Evolutionary conservation across 805 yeast genomes (phyloP), one percentile per base, ranked within the genome.

Genomic region (Ogataea ganodermae): DNA sequence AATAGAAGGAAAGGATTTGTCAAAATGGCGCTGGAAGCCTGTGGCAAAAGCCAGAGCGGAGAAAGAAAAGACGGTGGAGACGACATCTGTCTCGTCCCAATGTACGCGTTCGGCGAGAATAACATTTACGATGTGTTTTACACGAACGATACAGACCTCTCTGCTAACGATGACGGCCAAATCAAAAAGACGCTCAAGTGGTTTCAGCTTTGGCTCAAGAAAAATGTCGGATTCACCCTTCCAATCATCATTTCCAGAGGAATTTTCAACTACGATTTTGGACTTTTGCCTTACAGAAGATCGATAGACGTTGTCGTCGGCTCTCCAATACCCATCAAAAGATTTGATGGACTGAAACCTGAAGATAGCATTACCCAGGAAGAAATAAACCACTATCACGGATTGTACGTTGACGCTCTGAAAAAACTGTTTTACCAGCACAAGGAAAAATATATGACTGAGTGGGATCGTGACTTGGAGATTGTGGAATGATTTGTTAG

Each of bases 171-270:
- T 60, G 55, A 69, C 17, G 55, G 55, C 7, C 51, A 75, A 28
- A 23, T 27, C 58, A 77, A 35, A 30, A 59, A 43, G 16, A 58
- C 64, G 63, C 76, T 76, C 21, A 76, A 80, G 58, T 69, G 71
- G 46, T 63, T 86, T 44, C 98, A 92, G 65, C 65, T 76, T 27
- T 80, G 89, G 81, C 63, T 92, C 60, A 92, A 94, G 59, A 71
- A 71, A 23, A 73, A 69, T 30, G 75, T 83, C 44, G 94, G 92
- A 1, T 92, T 92, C 67, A 91, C 99, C 0, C 60, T 94, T 4
- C 99, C 99, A 1, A 79, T 94, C 41, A 86, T 94, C 69, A 84
- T 88, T 62, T 97, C 97, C 1, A 74, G 98, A 37, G 97, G 98
- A 0, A 74, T 94, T 0, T 91, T 92, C 68, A 89, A 92, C 59